Base-by-base conservation (phyloP, 2,329 filamentous ascomycete genomes). In the Cryoendolithus antarcticus region DNA sequence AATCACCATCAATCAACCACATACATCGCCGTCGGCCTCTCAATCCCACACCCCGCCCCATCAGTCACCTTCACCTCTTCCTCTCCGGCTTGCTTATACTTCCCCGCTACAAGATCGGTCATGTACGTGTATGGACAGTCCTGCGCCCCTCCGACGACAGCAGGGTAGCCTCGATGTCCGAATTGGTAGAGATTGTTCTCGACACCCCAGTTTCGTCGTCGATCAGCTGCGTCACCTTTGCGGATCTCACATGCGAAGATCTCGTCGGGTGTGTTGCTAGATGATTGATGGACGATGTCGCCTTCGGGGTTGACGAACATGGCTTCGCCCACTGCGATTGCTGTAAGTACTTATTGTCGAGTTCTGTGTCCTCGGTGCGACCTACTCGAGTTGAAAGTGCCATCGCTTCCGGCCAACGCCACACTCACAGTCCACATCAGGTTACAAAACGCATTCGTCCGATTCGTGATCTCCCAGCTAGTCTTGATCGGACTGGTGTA, bases 91-190 rank as follows among this genome's bases (percentile, higher is more conserved):
- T 44, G 43, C 43, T 40, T 48, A 35, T 51, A 53, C 38, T 44
- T 41, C 24, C 51, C 51, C 12, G 31, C 34, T 19, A 52, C 42
- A 9, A 52, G 32, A 39, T 53, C 51, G 24, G 33, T 30, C 51
- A 53, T 53, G 38, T 48, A 53, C 7, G 42, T 47, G 42, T 53
- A 53, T 2, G 51, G 51, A 40, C 49, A 53, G 41, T 53, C 49
- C 9, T 37, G 30, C 15, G 51, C 50, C 8, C 50, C 50, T 12
- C 45, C 49, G 12, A 38, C 39, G 2, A 53, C 51, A 29, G 51
- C 49, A 29, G 41, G 35, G 35, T 51, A 53, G 2, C 49, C 51
- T 4, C 48, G 35, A 36, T 51, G 49, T 1, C 51, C 51, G 28
- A 53, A 44, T 27, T 53, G 51, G 35, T 48, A 53, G 15, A 52